Evolutionary conservation across 116 monocot genomes (phyloP).

Genomic region (Zostera marina): DNA sequence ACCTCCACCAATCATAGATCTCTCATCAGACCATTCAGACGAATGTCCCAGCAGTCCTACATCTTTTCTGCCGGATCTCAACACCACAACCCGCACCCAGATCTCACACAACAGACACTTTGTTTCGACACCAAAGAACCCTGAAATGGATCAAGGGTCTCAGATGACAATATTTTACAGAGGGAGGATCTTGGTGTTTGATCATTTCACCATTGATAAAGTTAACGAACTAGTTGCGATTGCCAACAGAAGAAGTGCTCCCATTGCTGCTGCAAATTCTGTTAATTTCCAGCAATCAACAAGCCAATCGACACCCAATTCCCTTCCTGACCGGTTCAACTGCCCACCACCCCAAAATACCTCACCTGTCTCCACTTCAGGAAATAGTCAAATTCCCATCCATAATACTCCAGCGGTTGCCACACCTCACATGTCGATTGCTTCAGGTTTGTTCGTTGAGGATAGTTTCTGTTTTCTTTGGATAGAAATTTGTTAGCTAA

Average conservation of each 20-base stretch:
- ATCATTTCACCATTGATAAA: constrained; percentile 41
- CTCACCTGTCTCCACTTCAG: constrained; percentile 1
- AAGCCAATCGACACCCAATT: no score
- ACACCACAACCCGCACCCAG: constrained; percentile 1
- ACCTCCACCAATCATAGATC: background rate
- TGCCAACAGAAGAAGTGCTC: constrained; percentile 11
- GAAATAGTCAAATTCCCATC: background rate
- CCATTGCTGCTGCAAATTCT: no score
- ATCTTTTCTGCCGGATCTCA: constrained; percentile 16
- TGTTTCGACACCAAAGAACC: background rate
- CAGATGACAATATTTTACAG: constrained; percentile 70
- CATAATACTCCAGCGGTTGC: background rate
- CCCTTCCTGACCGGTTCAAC: background rate
- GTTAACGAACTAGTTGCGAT: constrained; percentile 33
- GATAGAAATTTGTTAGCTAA: background rate
- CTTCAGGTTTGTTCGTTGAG: no score
- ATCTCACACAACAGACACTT: constrained; percentile 1
- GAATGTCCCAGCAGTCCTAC: constrained; percentile 24
- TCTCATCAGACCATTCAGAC: background rate
- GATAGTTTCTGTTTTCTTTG: background rate
- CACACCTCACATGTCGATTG: background rate
- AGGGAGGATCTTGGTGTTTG: constrained; percentile 60
- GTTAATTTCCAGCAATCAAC: no score
- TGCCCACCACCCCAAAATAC: constrained; percentile 4
- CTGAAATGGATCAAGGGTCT: background rate